Evolutionary conservation across 441 rosid genomes (phyloP), one percentile per base, ranked within the genome.

Genomic region (Populus tomentosa): DNA sequence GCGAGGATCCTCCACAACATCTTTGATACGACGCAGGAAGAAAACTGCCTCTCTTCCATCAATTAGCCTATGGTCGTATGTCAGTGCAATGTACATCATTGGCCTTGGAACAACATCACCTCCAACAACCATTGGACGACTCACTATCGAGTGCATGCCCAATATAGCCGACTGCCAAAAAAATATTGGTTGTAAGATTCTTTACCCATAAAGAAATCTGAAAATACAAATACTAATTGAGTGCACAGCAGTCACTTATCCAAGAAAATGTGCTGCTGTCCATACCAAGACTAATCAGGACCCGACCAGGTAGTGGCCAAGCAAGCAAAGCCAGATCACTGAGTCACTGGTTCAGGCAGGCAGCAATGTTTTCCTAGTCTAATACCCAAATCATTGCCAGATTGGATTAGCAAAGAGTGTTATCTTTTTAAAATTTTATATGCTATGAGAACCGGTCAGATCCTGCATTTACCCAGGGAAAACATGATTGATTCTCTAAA

Each of bases 21-120:
- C 99, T 81, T 95, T 95, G 77, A 94, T 95, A 46, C 97, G 97
- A 14, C 97, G 97, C 87, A 95, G 82, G 94, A 94, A 95, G 84
- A 89, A 91, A 72, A 94, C 99, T 0, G 99, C 98, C 92, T 95
- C 99, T 94, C 99, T 94, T 75, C 99, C 99, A 80, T 94, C 99
- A 59, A 95, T 94, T 75, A 95, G 89, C 87, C 99, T 84, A 77
- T 95, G 99, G 84, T 95, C 99, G 62, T 95, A 95, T 0, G 99
- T 95, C 21, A 95, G 90, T 14, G 99, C 98, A 7, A 92, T 86
- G 86, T 94, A 95, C 99, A 95, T 94, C 99, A 95, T 95, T 21
- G 99, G 99, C 91, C 99, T 89, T 0, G 99, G 91, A 7, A 88
- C 86, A 9, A 95, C 72, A 14, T 80, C 84, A 65, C 95, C 97